Evolutionary conservation across 805 yeast species (phyloP), one percentile per base, ranked within the genome.

Genomic region (Kodamaea sagamina): DNA sequence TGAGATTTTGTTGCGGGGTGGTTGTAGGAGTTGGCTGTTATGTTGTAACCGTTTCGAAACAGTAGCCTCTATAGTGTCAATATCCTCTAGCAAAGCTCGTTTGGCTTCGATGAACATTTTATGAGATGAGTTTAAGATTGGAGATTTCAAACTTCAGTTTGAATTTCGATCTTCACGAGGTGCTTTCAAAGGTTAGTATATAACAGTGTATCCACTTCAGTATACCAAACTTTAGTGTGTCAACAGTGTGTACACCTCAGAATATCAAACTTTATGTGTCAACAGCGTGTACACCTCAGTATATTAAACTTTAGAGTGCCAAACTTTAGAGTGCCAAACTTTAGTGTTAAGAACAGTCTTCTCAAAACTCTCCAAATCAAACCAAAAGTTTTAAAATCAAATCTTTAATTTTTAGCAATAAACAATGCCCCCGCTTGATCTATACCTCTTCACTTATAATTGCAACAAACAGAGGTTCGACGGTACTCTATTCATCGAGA

Each of bases 1-100:
- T 2, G 15, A 27, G 3, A 36, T 8, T 15, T 42, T 42, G 17
- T 29, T 31, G 0, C 79, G 49, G 32, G 48, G 31, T 19, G 49
- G 28, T 44, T 51, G 38, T 31, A 34, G 38, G 8, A 43, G 8
- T 50, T 15, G 42, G 21, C 15, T 26, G 29, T 54, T 11, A 35
- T 22, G 11, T 22, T 41, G 67, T 3, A 89, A 63, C 41, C 97
- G 67, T 36, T 74, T 75, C 0, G 84, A 62, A 0, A 89, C 71
- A 0, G 88, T 88, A 21, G 63, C 54, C 53, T 90, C 95, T 3
- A 92, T 74, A 2, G 78, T 63, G 48, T 90, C 95, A 13, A 86
- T 60, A 56, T 86, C 93, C 53, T 83, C 89, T 6, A 79, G 51
- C 13, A 59, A 46, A 11, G 57, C 50, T 25, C 76, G 45, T 48